Evolutionary conservation across 106 monocot species (phyloP), one percentile per base, ranked within the genome.

Genomic region (Acorus gramineus): DNA sequence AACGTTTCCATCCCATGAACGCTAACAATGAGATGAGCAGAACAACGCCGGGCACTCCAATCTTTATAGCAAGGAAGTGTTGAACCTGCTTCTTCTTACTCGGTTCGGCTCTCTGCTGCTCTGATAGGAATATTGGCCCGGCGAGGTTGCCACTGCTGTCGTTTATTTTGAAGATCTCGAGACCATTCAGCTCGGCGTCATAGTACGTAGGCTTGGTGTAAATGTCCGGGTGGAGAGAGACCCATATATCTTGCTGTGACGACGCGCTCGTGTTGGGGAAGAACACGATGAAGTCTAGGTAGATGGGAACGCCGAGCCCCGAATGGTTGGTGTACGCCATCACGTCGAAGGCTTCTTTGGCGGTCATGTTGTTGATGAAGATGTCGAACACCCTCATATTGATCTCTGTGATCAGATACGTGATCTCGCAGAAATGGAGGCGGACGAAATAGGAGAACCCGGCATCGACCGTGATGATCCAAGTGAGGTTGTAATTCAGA

Each of bases 391-490:
- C 66, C 66, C 52, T 53, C 66, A 12, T 8, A 9, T 53, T 53
- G 6, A 0, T 13, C 52, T 66, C 53, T 14, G 66, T 66, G 0
- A 66, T 53, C 3, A 7, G 66, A 44, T 55, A 44, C 42, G 52
- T 2, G 5, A 54, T 66, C 53, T 66, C 53, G 46, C 66, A 66
- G 66, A 66, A 66, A 14, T 66, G 66, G 8, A 66, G 44, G 53
- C 66, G 28, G 44, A 66, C 3, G 10, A 66, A 3, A 53, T 66
- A 66, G 53, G 4, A 66, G 66, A 66, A 66, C 43, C 66, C 66
- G 2, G 14, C 5, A 54, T 66, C 66, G 3, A 66, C 53, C 0
- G 66, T 4, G 5, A 66, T 11, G 5, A 2, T 8, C 66, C 66
- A 66, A 53, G 66, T 66, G 7, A 66, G 66, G 14, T 66, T 66